Base-by-base conservation (phyloP, 1,284 basidiomycete species). In the Ustilago xerochloae region DNA sequence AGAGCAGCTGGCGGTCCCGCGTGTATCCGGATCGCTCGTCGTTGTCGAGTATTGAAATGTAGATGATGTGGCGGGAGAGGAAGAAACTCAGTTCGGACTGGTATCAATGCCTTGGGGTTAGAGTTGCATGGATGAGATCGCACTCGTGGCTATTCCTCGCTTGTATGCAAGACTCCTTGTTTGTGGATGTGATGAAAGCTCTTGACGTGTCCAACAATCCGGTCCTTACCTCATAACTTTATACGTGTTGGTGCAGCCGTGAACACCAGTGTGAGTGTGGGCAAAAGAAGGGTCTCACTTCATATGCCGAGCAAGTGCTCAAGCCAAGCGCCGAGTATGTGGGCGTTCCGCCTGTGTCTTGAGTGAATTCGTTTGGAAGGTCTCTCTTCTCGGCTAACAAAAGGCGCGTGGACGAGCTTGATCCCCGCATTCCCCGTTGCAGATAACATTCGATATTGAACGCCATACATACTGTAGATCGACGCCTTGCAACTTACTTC, bases 381-480 rank as follows among this genome's bases (percentile, higher is more conserved):
- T 33, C 32, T 33, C 22, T 3, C 41, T 20, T 48, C 28, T 48
- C 46, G 46, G 46, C 41, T 43, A 43, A n/a, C n/a, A n/a, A n/a
- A n/a, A n/a, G n/a, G n/a, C n/a, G n/a, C n/a, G n/a, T n/a, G n/a
- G n/a, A n/a, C n/a, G n/a, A n/a, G n/a, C n/a, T n/a, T n/a, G n/a
- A n/a, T 45, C 43, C 43, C 53, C 53, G 43, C 53, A 55, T 46
- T 55, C 43, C 43, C 53, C 53, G 43, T 36, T 36, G 39, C 29
- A 13, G 30, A 35, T 28, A 55, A 35, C 53, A 46, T 46, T n/a
- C 30, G 32, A 55, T 55, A 35, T 29, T 29, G 7, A 10, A 22
- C 5, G 15, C 18, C 29, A 13, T 28, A 33, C 12, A 6, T 3
- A 41, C 4, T 20, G 15, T 13, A 6, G 35, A 10, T 5, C 32